A percentile compares a stretch with the other conserved stretches of the same genome.
These are phyloP conservation scores for Conticribra weissflogii DNA, from an alignment of 108 stramenopile genomes.

Conservation along the genomic window DNA sequence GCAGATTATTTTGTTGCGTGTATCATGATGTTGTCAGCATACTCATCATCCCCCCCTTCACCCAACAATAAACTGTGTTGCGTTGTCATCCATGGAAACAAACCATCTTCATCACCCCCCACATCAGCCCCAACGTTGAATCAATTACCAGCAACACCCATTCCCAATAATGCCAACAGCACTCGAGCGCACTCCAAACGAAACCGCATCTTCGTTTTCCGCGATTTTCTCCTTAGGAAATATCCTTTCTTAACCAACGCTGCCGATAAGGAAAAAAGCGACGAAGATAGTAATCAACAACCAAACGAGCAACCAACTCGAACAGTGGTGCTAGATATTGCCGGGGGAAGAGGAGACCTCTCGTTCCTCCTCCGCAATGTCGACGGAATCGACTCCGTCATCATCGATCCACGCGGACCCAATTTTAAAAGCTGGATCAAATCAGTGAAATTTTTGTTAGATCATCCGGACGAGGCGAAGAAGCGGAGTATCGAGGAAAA, in stretches of 20 bases:
- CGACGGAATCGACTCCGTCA: constrained; percentile 61
- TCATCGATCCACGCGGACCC: constrained; percentile 71
- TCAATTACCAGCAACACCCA: background rate
- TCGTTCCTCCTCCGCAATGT: constrained; percentile 68
- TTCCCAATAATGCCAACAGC: constrained; percentile 39
- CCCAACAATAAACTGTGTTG: too few relatives aligned
- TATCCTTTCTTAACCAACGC: constrained; percentile 32
- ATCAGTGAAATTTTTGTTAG: constrained; percentile 54
- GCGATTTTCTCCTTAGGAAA: constrained; percentile 59
- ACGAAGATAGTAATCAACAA: too few relatives aligned
- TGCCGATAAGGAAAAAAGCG: too few relatives aligned
- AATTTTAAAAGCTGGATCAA: constrained; percentile 52
- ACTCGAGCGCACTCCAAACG: constrained; percentile 61
- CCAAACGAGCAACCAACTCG: too few relatives aligned
- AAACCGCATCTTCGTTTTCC: constrained; percentile 69
- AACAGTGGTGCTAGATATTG: constrained; percentile 71
- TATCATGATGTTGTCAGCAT: too few relatives aligned
- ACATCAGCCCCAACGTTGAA: too few relatives aligned
- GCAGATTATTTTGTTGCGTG: too few relatives aligned
- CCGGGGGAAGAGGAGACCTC: constrained; percentile 87
- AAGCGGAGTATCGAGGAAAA: constrained; percentile 56
- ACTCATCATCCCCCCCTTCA: too few relatives aligned
- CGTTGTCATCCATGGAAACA: too few relatives aligned
- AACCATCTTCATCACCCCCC: too few relatives aligned
- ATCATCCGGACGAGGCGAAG: constrained; percentile 61